phyloP scores from a whole-genome alignment of 208 protist species.

The Vickermania spadyakhi region DNA sequence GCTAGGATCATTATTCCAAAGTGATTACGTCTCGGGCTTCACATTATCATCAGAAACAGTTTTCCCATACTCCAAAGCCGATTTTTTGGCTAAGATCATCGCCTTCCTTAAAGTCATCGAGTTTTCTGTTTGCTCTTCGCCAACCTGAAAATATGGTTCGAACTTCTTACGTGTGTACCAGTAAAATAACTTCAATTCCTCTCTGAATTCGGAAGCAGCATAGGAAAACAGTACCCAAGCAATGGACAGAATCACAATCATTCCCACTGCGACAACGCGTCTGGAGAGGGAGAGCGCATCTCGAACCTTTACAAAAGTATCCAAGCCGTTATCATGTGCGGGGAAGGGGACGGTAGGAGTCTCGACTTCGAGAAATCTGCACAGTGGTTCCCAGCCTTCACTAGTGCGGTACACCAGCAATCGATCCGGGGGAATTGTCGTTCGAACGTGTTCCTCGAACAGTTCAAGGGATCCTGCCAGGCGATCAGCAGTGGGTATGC shows the following conservation, averaged over 20 bases:
- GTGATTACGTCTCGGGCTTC: no score
- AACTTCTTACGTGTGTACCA: constrained; percentile 25
- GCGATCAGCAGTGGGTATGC: constrained; percentile 7
- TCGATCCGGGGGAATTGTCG: constrained; percentile 57
- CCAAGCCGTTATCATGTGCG: constrained; percentile 18
- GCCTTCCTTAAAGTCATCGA: constrained; percentile 27
- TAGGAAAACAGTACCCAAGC: constrained; percentile 22
- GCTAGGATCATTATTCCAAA: no score
- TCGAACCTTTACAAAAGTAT: constrained; percentile 17
- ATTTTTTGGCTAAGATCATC: constrained; percentile 51
- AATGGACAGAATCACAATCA: constrained; percentile 19
- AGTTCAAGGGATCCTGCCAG: constrained; percentile 42
- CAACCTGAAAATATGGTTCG: constrained; percentile 13
- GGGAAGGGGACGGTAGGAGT: constrained; percentile 45
- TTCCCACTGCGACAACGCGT: constrained; percentile 15
- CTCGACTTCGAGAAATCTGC: constrained; percentile 43
- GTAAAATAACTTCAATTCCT: constrained; percentile 23
- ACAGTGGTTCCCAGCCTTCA: constrained; percentile 77
- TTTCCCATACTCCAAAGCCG: constrained; percentile 40
- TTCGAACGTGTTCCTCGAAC: constrained; percentile 67
- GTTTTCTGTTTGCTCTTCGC: constrained; percentile 8
- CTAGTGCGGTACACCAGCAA: constrained; percentile 63
- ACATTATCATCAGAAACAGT: constrained; percentile 36
- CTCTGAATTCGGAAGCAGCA: constrained; percentile 8
- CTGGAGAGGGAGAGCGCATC: constrained; percentile 24